Evolutionary conservation across 441 rosid species (phyloP).

Genomic region (Flueggea neowawraea): DNA sequence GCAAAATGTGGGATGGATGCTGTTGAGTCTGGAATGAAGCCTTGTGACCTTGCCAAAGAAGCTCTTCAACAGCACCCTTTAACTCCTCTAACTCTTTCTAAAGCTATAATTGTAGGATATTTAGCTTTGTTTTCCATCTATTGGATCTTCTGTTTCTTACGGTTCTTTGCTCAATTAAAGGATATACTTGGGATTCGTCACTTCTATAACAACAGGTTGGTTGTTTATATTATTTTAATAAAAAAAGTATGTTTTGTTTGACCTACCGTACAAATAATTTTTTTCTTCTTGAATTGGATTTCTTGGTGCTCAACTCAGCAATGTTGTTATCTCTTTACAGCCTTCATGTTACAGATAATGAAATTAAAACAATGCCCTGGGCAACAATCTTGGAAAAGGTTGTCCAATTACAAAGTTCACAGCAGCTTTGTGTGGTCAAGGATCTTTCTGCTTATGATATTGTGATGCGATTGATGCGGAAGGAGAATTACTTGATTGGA

Average conservation of each 20-base stretch:
- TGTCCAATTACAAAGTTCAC: slow-evolving; percentile 75
- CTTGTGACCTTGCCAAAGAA: slow-evolving; percentile 96
- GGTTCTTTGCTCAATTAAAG: slow-evolving; percentile 88
- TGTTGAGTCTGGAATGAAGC: slow-evolving; percentile 92
- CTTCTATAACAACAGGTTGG: slow-evolving; percentile 81
- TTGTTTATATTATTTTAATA: slow-evolving; percentile 16
- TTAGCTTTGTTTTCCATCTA: slow-evolving; percentile 79
- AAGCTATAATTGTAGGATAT: slow-evolving; percentile 85
- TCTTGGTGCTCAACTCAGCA: slow-evolving; percentile 10
- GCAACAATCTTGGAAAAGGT: slow-evolving; percentile 89
- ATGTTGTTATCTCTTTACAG: slow-evolving; percentile 50
- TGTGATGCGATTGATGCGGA: slow-evolving; percentile 96
- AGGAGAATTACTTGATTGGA: slow-evolving; percentile 98
- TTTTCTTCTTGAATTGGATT: neutral
- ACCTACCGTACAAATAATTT: no score
- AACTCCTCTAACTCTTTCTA: slow-evolving; percentile 82
- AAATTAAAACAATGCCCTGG: slow-evolving; percentile 97
- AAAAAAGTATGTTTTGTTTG: neutral
- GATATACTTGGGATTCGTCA: slow-evolving; percentile 78
- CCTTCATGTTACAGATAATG: slow-evolving; percentile 87
- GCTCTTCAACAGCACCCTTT: slow-evolving; percentile 89
- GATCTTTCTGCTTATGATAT: slow-evolving; percentile 95
- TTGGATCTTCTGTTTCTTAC: slow-evolving; percentile 91
- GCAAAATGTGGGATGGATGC: slow-evolving; percentile 99
- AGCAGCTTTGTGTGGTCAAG: slow-evolving; percentile 89